Evolutionary conservation across 176 grass and related monocot genomes (phyloP).

Genomic region (Zizania latifolia): DNA sequence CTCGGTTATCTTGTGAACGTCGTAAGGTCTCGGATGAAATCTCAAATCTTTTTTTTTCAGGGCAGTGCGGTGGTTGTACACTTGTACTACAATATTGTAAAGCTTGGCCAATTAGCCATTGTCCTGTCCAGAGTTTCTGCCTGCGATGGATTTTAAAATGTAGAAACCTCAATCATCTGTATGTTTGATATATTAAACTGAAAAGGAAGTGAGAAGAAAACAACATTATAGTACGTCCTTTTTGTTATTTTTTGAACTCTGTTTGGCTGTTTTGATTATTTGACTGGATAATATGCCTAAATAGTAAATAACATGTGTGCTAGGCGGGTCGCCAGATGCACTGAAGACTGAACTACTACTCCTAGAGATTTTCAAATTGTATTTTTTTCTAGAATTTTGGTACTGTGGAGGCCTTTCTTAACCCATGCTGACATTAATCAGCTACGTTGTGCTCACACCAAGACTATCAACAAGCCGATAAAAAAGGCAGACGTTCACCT

Average conservation of each 20-base stretch:
- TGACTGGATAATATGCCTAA: neutral
- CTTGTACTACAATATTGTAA: neutral
- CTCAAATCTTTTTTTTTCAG: neutral
- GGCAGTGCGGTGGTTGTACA: neutral
- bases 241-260: neutral
- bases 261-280: neutral
- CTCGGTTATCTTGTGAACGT: neutral
- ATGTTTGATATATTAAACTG: neutral
- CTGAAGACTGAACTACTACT: neutral
- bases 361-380: neutral
- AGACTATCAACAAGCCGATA: neutral
- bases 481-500: too few relatives aligned
- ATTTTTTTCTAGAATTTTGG: neutral
- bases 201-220: neutral
- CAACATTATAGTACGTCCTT: neutral
- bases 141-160: neutral
- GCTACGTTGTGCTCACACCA: neutral
- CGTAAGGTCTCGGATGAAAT: neutral
- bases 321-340: too few relatives aligned
- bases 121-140: neutral
- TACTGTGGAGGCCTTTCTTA: neutral
- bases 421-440: neutral
- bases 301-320: neutral
- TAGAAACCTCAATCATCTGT: neutral
- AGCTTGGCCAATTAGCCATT: neutral